These are phyloP conservation scores for Podospora australis DNA, from an alignment of 495 filamentous ascomycete genomes.

Conservation along the genomic window DNA sequence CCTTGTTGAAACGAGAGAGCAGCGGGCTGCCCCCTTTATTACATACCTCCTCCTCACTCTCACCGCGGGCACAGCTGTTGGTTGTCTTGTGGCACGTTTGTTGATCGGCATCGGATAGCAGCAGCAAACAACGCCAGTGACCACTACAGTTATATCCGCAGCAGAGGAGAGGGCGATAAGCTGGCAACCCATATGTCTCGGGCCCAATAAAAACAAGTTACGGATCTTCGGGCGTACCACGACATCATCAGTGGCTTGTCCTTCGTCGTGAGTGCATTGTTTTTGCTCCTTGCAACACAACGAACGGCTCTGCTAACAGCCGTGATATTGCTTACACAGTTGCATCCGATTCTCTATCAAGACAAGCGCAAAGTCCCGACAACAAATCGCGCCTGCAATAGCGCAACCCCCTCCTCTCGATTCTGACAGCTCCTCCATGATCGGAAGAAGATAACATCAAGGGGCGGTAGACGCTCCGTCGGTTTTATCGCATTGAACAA, in stretches of 20 bases:
- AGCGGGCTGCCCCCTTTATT: too few relatives aligned
- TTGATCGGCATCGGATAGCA: slow-evolving; percentile 1
- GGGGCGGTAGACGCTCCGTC: not conserved
- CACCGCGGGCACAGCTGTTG: not conserved
- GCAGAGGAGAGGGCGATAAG: too few relatives aligned
- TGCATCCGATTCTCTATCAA: slow-evolving; percentile 12
- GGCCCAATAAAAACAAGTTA: not conserved
- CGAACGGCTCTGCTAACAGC: not conserved
- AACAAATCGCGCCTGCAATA: slow-evolving; percentile 15
- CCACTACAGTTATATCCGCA: too few relatives aligned
- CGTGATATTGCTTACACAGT: not conserved
- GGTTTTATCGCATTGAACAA: not conserved
- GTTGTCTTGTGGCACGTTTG: slow-evolving; percentile 1
- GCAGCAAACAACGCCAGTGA: not conserved
- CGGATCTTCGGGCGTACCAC: not conserved
- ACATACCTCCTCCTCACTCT: not conserved
- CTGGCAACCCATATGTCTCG: not conserved
- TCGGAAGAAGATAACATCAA: not conserved
- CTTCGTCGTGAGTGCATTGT: slow-evolving; percentile 4
- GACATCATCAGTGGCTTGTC: not conserved
- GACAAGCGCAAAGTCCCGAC: too few relatives aligned
- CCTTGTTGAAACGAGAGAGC: not conserved
- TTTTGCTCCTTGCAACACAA: not conserved
- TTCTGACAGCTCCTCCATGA: not conserved
- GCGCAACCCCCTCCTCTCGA: slow-evolving; percentile 14